Evolutionary conservation across 495 filamentous ascomycete species (phyloP), one percentile per base, ranked within the genome.

Genomic region (Margaritispora aquatica): DNA sequence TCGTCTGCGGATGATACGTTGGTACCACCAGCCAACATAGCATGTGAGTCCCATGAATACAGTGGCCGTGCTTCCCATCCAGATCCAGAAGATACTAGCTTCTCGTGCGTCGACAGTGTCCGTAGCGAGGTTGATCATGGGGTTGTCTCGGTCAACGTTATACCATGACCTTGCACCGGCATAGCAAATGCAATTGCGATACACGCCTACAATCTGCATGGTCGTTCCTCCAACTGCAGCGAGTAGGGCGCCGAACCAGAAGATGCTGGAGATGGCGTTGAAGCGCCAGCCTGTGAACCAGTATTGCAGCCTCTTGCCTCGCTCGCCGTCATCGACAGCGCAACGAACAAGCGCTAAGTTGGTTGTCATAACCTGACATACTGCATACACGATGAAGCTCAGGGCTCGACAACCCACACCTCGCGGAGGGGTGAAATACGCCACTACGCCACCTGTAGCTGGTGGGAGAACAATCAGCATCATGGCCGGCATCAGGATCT

Each of bases 21-120:
- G 68, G 51, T 70, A 68, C 66, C 66, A 70, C 68, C 68, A 70
- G 2, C 66, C 66, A 20, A 65, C 51, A 44, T 68, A 70, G n/a
- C 59, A 56, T 0, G 60, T 63, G 5, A 63, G 26, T 1, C 54
- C 57, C 59, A 70, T 65, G 47, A 68, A 63, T 1, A 54, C 49
- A 1, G 64, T 66, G 4, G 62, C 62, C 1, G 44, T 55, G 29
- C 58, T 54, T 1, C 63, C 65, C 57, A 63, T 62, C 29, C 24
- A 36, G 2, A 55, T 59, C 61, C 61, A 63, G 22, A 34, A 54
- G 15, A 44, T 26, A 20, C 55, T 59, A 19, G 51, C 38, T 23
- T 24, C 26, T 31, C 55, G 31, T 0, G 51, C 56, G 26, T 31
- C 55, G 4, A 24, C 31, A 1, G 51, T 63, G 49, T 63, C 57